Evolutionary conservation across 805 yeast genomes (phyloP), one percentile per base, ranked within the genome.

Genomic region (Saccharomycopsis sp.): DNA sequence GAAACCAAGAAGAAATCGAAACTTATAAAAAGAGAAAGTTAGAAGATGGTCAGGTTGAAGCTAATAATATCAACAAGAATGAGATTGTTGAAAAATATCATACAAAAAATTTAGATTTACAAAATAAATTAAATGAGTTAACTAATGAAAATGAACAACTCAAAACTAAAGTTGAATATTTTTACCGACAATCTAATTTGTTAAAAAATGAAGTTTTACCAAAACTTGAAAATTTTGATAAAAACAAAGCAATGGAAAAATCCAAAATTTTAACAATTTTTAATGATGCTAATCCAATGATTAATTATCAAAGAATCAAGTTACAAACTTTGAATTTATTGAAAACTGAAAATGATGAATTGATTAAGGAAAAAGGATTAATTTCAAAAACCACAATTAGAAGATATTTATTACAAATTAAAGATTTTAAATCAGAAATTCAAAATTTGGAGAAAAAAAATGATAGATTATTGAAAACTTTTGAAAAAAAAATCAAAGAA

Each of bases 381-480:
- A 60, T 83, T 0, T 94, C 92, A 0, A 65, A 61, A 47, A 61
- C 82, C 0, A 70, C 80, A 0, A 76, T 80, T 48, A 82, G 81
- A 18, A 59, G 87, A 17, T 61, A 77, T 25, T 70, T 69, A 38
- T 52, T 69, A 30, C 88, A 82, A 42, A 64, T 69, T 41, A 57
- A 62, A 23, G 59, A 62, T 21, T 52, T 72, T 8, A 73, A 76
- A 46, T 50, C 53, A 2, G 72, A 71, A 40, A 59, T 76, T 2
- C 65, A 64, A 25, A 69, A 66, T 35, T 53, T 70, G 6, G 63
- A 64, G 37, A 83, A 81, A 52, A 64, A 72, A 39, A 63, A 68
- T 27, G 58, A 52, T 9, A 59, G 94, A 30, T 54, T 69, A 15
- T 70, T 64, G 47, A 74, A 77, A 47, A 69, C 72, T 5, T 85